Base-by-base conservation (phyloP, 108 stramenopile genomes). In the Pseudonitzschia pungens region DNA sequence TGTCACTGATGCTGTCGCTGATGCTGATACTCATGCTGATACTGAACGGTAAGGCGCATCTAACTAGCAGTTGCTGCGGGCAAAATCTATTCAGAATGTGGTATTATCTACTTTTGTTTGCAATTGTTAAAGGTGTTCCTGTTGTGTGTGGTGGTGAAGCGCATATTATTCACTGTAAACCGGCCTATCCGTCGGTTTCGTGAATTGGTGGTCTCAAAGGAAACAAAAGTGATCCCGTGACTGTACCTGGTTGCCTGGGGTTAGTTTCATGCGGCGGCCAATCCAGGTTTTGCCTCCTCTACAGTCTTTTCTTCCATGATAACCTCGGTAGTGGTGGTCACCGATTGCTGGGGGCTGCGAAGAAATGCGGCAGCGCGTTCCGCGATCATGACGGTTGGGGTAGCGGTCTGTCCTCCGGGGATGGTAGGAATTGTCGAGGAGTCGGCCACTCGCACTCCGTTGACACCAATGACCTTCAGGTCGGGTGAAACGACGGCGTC, bases 351-450 rank as follows among this genome's bases (percentile, higher is more conserved):
- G n/a, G 60, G 60, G 40, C 45, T 73, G 40, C 28, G 31, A 50
- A 79, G 74, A 29, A 81, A 68, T 10, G 69, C 72, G 55, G 83
- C 83, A 24, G 74, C 72, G 28, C 76, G 72, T 42, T 85, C 84
- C 21, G 79, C 81, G 27, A 85, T 60, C 81, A 81, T 81, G 36
- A 85, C 75, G 4, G 81, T 77, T n/a, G 84, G 80, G 12, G 84
- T 75, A 20, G 63, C 71, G 20, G 81, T 81, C 15, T 85, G 75
- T 32, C 84, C 84, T 24, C 77, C 71, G 48, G 79, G 66, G 22
- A 85, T 69, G 36, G 20, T 68, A 22, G 81, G 81, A 53, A 85
- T 75, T 10, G 81, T 60, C 15, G 75, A 77, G 6, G 78, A 71
- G 67, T 85, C 84, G 0, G 60, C 60, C 20, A 85, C 77, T 16